Evolutionary conservation across 2,329 filamentous ascomycete genomes (phyloP).

Genomic region (Aspergillus versicolor): DNA sequence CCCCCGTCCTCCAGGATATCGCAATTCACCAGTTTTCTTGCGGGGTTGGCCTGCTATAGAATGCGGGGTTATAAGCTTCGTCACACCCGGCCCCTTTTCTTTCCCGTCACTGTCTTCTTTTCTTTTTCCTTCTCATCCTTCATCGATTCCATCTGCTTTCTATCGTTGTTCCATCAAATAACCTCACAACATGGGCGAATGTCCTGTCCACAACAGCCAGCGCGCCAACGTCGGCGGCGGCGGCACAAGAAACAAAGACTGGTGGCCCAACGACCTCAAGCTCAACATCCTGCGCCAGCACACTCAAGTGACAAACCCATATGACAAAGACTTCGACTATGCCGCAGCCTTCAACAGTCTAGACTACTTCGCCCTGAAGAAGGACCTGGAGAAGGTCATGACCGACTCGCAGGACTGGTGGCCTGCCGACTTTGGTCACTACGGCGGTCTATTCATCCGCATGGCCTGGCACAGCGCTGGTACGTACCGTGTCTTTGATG

Average conservation of each 20-base stretch:
- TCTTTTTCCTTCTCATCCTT: neutral
- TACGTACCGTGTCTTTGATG: constrained; percentile 73
- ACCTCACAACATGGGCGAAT: constrained; percentile 13
- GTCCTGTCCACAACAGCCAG: constrained; percentile 26
- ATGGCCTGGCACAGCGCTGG: constrained; percentile 81
- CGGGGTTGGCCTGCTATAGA: constrained; percentile 2
- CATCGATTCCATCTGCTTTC: neutral
- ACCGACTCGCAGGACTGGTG: constrained; percentile 79
- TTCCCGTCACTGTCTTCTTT: neutral
- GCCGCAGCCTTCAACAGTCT: constrained; percentile 69
- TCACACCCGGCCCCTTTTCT: neutral
- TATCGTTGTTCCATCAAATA: neutral
- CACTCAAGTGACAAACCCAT: constrained; percentile 61
- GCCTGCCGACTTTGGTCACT: constrained; percentile 80
- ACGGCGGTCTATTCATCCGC: constrained; percentile 75
- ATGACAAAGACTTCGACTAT: constrained; percentile 69
- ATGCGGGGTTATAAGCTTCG: constrained; percentile 1
- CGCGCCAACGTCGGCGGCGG: constrained; percentile 51
- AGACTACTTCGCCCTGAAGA: constrained; percentile 70
- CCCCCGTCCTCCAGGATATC: neutral
- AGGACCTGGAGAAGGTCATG: constrained; percentile 69
- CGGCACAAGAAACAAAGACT: constrained; percentile 68
- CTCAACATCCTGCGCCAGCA: constrained; percentile 74
- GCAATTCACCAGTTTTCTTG: neutral
- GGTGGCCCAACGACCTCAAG: constrained; percentile 70